phyloP scores from a whole-genome alignment of 148 eudicot species.

The Euryodendron excelsum region DNA sequence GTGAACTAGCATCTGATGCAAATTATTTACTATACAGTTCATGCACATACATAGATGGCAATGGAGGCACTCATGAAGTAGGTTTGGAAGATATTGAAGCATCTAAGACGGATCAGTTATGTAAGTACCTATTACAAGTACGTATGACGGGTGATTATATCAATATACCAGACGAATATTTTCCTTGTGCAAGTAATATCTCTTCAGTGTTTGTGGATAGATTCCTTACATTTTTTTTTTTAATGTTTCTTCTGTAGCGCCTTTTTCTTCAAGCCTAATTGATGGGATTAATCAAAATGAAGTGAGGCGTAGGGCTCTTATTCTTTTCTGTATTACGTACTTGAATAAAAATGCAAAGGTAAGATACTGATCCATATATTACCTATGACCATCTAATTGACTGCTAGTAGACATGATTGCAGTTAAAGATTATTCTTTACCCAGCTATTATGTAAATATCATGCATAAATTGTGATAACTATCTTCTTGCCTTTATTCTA shows the following conservation, averaged over 20 bases:
- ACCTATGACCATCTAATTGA: background rate
- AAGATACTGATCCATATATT: conserved; percentile 13
- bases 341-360: conserved; percentile 69
- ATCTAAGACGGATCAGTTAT: conserved; percentile 64
- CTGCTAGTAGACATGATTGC: background rate
- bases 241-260: conserved; percentile 48
- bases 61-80: conserved; percentile 61
- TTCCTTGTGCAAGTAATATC: background rate
- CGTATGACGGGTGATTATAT: background rate
- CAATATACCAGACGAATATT: background rate
- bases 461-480: background rate
- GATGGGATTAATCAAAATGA: conserved; percentile 92
- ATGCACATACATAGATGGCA: conserved; percentile 58
- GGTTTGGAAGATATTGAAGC: conserved; percentile 49
- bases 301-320: conserved; percentile 74
- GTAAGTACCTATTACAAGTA: conserved; percentile 44
- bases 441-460: background rate
- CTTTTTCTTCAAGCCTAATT: conserved; percentile 61
- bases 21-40: conserved; percentile 46
- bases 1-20: background rate
- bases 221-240: background rate
- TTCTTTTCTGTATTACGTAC: conserved; percentile 59
- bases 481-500: background rate
- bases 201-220: background rate
- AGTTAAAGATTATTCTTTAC: background rate